These are phyloP conservation scores for Nicotiana attenuata DNA, from an alignment of 257 asterid genomes.

Conservation along the genomic window DNA sequence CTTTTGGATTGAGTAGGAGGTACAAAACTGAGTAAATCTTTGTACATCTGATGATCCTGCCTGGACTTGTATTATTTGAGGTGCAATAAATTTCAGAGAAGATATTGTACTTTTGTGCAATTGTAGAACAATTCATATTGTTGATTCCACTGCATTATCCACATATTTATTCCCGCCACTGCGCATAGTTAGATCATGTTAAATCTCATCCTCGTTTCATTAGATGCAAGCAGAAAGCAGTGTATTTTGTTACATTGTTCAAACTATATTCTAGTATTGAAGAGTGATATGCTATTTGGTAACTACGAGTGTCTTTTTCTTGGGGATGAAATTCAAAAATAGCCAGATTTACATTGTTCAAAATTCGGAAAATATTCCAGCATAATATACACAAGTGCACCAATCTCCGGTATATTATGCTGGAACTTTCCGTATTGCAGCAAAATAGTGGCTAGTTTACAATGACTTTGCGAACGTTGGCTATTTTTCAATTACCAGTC, in stretches of 20 bases:
- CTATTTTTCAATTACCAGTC: no score
- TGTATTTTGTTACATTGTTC: background rate
- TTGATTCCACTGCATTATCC: background rate
- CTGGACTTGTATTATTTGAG: constrained; percentile 14
- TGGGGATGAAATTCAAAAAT: no score
- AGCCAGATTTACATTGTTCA: no score
- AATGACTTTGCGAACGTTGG: no score
- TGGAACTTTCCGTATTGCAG: no score
- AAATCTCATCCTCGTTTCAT: background rate
- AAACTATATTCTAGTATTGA: background rate
- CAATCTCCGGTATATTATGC: no score
- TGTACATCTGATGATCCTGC: constrained; percentile 36
- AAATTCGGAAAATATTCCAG: no score
- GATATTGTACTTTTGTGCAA: background rate
- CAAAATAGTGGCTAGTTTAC: no score
- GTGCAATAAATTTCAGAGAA: constrained; percentile 2
- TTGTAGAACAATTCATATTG: background rate
- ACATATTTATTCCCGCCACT: background rate
- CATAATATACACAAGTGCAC: no score
- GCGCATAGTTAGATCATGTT: background rate
- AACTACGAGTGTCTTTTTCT: no score
- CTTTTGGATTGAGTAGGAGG: constrained; percentile 22
- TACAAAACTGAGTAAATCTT: constrained; percentile 20
- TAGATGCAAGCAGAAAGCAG: background rate
- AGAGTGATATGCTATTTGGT: background rate